Evolutionary conservation across 1,284 basidiomycete species (phyloP).

Genomic region (Ceratobasidium sp.): DNA sequence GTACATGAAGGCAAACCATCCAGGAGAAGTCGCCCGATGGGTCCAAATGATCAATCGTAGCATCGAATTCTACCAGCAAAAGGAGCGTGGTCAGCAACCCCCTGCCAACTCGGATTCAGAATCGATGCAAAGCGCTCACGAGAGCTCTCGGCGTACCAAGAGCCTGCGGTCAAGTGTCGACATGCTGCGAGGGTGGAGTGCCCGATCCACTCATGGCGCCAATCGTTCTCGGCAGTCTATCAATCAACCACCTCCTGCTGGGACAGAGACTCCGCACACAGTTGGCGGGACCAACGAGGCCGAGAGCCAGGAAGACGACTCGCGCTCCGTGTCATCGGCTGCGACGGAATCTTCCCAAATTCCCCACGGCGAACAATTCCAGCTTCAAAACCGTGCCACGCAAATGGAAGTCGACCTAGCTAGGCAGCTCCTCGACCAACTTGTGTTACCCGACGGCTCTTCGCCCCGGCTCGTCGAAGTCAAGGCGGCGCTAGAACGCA

Average conservation of each 20-base stretch:
- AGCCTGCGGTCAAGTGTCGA: conserved; percentile 24
- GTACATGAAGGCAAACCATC: conserved; percentile 91
- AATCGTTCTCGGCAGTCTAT: conserved; percentile 12
- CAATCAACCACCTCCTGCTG: background rate
- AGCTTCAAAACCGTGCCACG: conserved; percentile 76
- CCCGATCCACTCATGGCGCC: conserved; percentile 17
- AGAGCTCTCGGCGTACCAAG: conserved; percentile 17
- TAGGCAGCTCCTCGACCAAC: conserved; percentile 65
- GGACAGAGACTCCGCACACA: background rate
- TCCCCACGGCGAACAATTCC: conserved; percentile 73
- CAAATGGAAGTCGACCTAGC: conserved; percentile 83
- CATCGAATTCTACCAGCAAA: conserved; percentile 64
- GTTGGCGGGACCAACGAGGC: background rate
- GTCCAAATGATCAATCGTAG: conserved; percentile 74
- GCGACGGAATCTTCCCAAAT: conserved; percentile 48
- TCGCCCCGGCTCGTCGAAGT: conserved; percentile 52
- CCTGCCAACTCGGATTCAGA: conserved; percentile 40
- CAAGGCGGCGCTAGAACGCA: conserved; percentile 67
- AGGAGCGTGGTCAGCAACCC: conserved; percentile 9
- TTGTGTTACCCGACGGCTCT: conserved; percentile 50
- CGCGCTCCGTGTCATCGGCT: conserved; percentile 6
- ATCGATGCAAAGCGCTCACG: conserved; percentile 40
- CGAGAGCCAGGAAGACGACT: conserved; percentile 11
- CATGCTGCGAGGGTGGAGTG: conserved; percentile 35
- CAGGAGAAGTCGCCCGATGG: conserved; percentile 90